Conservation (phyloP, 345 rosid species). For the Bretschneidera sinensis region DNA sequence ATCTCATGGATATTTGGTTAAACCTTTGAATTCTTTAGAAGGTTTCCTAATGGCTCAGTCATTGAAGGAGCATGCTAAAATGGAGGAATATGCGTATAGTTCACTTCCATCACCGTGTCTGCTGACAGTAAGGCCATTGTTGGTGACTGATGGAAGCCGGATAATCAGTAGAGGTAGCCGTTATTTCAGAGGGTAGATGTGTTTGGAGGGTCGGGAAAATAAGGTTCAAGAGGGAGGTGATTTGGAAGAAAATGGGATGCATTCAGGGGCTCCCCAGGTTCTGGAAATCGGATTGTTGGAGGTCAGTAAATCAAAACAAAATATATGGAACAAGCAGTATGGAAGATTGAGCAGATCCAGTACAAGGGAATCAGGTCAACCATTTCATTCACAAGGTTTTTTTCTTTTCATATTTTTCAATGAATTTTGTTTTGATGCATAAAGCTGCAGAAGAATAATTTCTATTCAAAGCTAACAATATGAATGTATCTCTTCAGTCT, state of each 20-base stretch:
- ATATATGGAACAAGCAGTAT: conserved; percentile 19
- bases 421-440: too few relatives aligned
- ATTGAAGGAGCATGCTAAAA: conserved; percentile 33
- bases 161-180: conserved; percentile 40
- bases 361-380: conserved; percentile 5
- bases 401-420: too few relatives aligned
- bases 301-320: conserved; percentile 31
- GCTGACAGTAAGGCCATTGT: conserved; percentile 41
- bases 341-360: conserved; percentile 28
- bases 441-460: too few relatives aligned
- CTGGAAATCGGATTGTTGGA: conserved; percentile 30
- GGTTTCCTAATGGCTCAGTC: conserved; percentile 63
- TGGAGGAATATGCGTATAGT: conserved; percentile 43
- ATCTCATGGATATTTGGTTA: conserved; percentile 20
- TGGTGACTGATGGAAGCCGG: conserved; percentile 51
- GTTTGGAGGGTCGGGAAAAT: conserved; percentile 6
- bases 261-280: conserved; percentile 41
- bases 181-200: conserved; percentile 12
- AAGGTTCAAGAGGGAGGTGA: conserved; percentile 25
- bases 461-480: too few relatives aligned
- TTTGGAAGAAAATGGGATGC: conserved; percentile 16
- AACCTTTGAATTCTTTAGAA: conserved; percentile 56
- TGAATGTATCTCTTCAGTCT: too few relatives aligned
- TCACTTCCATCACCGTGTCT: conserved; percentile 38
- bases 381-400: neutral